Evolutionary conservation across 176 grass and related monocot genomes (phyloP), one percentile per base, ranked within the genome.

Genomic region (maize (Zea mays)): DNA sequence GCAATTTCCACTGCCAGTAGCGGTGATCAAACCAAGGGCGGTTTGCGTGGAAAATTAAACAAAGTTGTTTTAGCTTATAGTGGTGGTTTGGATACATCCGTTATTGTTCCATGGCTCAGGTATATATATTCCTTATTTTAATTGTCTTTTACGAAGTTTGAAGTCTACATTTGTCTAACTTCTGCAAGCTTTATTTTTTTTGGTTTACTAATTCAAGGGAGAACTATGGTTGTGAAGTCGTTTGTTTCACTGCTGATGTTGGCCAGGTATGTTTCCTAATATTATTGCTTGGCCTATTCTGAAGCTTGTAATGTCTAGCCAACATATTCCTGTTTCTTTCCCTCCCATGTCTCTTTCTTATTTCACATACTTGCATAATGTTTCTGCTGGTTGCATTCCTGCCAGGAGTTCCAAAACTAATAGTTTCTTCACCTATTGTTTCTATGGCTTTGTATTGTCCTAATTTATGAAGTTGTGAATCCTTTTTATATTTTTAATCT

Each of bases 61-160:
- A 99, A 99, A 85, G 96, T 99, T 48, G 92, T 99, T 84, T 84
- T 99, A 60, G 96, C 96, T 80, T 99, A 99, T 71, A 99, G 96
- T 37, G 96, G 96, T 76, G 96, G 96, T 51, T 85, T 99, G 74
- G 96, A 95, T 79, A 99, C 96, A 34, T 99, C 96, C 52, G 96
- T 99, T 34, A 95, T 99, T 65, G 96, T 99, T 72, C 92, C 92
- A 67, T 99, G 96, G 96, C 81, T 99, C 75, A 90, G 83, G 96
- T 99, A 93, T 75, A 54, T 7, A 43, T 37, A 3, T 11, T 63
- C 10, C 62, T 69, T 80, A 6, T 62, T 35, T 58, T 12, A n/a
- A 2, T 56, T 14, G 40, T 15, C 20, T 36, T 63, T 83, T 17
- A 3, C 3, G 5, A 67, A 83, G 17, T 20, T 34, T 70, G 17